Evolutionary conservation across 331 rosid species (phyloP).

Genomic region (Dryas integrifolia): DNA sequence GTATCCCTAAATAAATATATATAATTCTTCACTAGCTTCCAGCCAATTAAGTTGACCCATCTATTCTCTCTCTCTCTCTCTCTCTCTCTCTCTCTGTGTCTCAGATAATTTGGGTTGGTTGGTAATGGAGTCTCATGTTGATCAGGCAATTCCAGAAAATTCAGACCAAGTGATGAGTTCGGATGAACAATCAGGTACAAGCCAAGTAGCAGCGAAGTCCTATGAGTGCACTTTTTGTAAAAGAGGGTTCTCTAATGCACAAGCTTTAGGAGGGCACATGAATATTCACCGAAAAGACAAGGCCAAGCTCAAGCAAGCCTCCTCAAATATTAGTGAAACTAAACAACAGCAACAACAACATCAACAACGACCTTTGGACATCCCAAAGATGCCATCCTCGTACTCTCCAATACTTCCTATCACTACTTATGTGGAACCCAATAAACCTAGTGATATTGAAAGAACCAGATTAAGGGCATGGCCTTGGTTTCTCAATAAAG

Average conservation of each 20-base stretch:
- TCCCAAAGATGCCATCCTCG: constrained; percentile 21
- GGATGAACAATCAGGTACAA: constrained; percentile 27
- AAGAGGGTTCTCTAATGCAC: constrained; percentile 80
- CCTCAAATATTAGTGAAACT: constrained; percentile 14
- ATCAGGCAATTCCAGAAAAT: constrained; percentile 31
- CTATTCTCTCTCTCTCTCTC: constrained; percentile 1
- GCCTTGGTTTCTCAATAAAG: constrained; percentile 30
- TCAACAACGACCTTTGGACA: constrained; percentile 9
- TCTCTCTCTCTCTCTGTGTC: constrained; percentile 1
- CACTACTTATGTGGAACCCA: constrained; percentile 12
- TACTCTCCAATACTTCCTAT: constrained; percentile 17
- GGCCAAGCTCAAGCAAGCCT: constrained; percentile 54
- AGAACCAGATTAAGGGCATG: constrained; percentile 5
- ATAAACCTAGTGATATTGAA: constrained; percentile 5
- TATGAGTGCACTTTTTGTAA: constrained; percentile 71
- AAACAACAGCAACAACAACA: constrained; percentile 15
- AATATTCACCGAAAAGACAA: constrained; percentile 73
- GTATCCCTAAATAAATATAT: constrained; percentile 15
- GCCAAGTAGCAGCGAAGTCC: constrained; percentile 30
- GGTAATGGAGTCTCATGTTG: constrained; percentile 32
- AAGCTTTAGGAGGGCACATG: constrained; percentile 83
- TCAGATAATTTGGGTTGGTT: neutral
- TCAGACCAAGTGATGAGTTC: neutral
- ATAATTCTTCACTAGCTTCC: constrained; percentile 19
- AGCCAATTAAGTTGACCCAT: constrained; percentile 34